A percentile compares a stretch with the other conserved stretches of the same genome.
phyloP scores from a whole-genome alignment of 495 filamentous ascomycete species.

The Aspergillus baeticus region DNA sequence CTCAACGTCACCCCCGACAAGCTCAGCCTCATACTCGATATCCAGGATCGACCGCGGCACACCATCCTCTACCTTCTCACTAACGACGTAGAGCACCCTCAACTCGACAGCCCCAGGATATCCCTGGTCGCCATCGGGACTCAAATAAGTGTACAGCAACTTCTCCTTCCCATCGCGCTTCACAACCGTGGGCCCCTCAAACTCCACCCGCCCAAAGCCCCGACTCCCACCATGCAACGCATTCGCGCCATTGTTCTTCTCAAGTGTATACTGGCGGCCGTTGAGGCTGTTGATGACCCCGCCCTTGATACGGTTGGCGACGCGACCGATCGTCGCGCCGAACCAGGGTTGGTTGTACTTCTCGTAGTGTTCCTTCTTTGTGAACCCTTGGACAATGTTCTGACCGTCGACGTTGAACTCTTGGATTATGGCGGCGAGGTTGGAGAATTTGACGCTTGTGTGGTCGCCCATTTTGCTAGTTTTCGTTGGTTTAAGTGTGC shows the following conservation, averaged over 20 bases:
- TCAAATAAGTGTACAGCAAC: constrained; percentile 71
- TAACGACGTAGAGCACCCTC: constrained; percentile 73
- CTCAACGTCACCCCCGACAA: constrained; percentile 70
- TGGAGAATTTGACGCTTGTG: constrained; percentile 61
- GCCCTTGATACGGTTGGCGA: constrained; percentile 80
- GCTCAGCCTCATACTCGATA: constrained; percentile 85
- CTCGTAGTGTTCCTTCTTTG: constrained; percentile 67
- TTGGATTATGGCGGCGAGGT: constrained; percentile 86
- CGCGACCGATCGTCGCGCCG: constrained; percentile 89
- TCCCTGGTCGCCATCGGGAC: constrained; percentile 75
- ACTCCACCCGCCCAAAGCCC: constrained; percentile 85
- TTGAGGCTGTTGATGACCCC: constrained; percentile 73
- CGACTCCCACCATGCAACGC: constrained; percentile 75
- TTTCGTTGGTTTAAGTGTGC: neutral
- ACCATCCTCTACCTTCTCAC: constrained; percentile 57
- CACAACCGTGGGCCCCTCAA: constrained; percentile 70
- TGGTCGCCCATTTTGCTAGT: constrained; percentile 15
- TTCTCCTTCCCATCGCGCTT: constrained; percentile 68
- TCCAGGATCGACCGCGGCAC: constrained; percentile 63
- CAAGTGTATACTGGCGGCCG: constrained; percentile 64
- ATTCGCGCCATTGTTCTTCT: constrained; percentile 75
- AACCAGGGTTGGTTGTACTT: constrained; percentile 75
- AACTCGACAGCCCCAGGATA: constrained; percentile 83
- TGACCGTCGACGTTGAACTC: constrained; percentile 69
- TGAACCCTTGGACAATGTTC: constrained; percentile 88